These are phyloP conservation scores for Alternaria gansuensis DNA, from an alignment of 2,329 filamentous ascomycete species.

Conservation along the genomic window DNA sequence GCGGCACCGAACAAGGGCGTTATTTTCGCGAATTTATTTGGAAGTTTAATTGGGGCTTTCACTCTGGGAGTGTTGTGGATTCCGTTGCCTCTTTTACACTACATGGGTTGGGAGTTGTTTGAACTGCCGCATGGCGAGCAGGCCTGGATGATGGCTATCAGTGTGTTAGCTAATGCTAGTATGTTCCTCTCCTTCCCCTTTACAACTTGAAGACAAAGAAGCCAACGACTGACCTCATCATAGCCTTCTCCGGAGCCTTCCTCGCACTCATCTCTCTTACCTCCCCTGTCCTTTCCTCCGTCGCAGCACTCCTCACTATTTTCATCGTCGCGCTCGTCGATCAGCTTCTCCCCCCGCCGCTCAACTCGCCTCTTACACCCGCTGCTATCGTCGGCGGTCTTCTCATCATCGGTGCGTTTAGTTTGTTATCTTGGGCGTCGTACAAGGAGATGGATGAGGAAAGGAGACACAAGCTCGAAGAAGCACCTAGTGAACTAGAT, in stretches of 20 bases:
- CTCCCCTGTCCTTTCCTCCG: slow-evolving; percentile 88
- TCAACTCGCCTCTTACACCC: slow-evolving; percentile 75
- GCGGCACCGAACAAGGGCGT: slow-evolving; percentile 86
- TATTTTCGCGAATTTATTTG: slow-evolving; percentile 94
- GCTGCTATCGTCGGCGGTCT: slow-evolving; percentile 83
- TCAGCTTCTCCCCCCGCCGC: slow-evolving; percentile 75
- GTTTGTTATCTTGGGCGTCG: slow-evolving; percentile 88
- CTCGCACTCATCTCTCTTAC: slow-evolving; percentile 92
- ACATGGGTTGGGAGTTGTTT: slow-evolving; percentile 80
- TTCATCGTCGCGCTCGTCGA: slow-evolving; percentile 95
- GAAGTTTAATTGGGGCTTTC: slow-evolving; percentile 84
- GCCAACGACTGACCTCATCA: slow-evolving; percentile 17
- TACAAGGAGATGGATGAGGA: slow-evolving; percentile 94
- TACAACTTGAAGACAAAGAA: not conserved
- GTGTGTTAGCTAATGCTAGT: slow-evolving; percentile 85
- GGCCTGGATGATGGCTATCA: slow-evolving; percentile 80
- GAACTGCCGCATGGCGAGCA: slow-evolving; percentile 80
- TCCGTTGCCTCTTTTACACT: slow-evolving; percentile 84
- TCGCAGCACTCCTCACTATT: slow-evolving; percentile 92
- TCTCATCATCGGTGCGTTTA: slow-evolving; percentile 87
- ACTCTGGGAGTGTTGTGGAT: slow-evolving; percentile 91
- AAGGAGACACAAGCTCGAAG: slow-evolving; percentile 65
- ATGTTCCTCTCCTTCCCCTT: slow-evolving; percentile 46
- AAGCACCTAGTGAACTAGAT: slow-evolving; percentile 57
- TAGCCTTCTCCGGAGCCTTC: slow-evolving; percentile 88